Percentiles rank a stretch among this genome's conserved stretches.
These are phyloP conservation scores for Leishmania braziliensis DNA, from an alignment of 208 protist species.

Conservation along the genomic window DNA sequence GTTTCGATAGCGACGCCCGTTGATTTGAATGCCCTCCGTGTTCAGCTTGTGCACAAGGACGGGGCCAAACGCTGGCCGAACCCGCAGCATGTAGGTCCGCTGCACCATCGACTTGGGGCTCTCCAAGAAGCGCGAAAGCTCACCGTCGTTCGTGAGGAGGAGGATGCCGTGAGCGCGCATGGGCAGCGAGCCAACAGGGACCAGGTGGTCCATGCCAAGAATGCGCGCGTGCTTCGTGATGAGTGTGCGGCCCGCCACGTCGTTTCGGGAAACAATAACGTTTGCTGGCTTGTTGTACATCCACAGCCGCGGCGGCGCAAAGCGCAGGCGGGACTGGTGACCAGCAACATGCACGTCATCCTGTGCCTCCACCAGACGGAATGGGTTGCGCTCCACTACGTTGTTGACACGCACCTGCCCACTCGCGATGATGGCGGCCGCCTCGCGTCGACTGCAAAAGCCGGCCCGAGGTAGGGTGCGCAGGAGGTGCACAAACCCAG, in stretches of 20 bases:
- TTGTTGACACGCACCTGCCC: conserved; percentile 87
- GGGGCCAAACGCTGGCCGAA: conserved; percentile 83
- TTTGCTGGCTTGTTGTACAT: conserved; percentile 92
- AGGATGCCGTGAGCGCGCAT: conserved; percentile 84
- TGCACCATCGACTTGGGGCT: conserved; percentile 80
- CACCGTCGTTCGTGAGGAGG: conserved; percentile 90
- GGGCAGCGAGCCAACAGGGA: conserved; percentile 86
- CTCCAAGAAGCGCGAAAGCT: conserved; percentile 82
- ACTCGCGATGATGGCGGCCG: conserved; percentile 65
- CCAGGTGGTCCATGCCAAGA: conserved; percentile 87
- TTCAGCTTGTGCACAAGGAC: conserved; percentile 87
- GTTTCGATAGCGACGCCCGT: conserved; percentile 61
- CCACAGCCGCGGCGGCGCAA: conserved; percentile 81
- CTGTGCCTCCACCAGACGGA: conserved; percentile 69
- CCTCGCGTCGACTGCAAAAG: conserved; percentile 84
- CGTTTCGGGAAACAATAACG: conserved; percentile 84
- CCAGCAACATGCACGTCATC: conserved; percentile 79
- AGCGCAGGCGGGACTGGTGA: conserved; percentile 73
- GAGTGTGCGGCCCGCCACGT: conserved; percentile 69
- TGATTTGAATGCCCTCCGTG: conserved; percentile 81
- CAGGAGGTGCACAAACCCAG: conserved; percentile 63
- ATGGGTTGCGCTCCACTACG: conserved; percentile 85
- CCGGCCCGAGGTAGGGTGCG: conserved; percentile 78
- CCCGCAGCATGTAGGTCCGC: conserved; percentile 84
- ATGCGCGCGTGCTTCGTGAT: conserved; percentile 83